These are phyloP conservation scores for Biscutella laevigata DNA, from an alignment of 441 rosid genomes.

Conservation along the genomic window DNA sequence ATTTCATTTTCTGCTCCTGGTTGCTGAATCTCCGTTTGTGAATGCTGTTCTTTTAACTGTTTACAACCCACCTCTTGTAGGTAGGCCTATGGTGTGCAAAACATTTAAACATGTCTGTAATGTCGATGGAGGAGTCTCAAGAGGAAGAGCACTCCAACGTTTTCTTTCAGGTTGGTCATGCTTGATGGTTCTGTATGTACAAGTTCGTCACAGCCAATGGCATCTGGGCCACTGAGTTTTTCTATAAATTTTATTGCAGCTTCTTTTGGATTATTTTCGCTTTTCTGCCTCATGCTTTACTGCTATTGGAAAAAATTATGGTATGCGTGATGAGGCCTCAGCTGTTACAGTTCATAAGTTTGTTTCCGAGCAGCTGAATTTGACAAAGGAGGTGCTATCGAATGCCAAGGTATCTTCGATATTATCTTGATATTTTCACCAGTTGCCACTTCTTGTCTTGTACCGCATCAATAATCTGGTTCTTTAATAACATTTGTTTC, in stretches of 20 bases:
- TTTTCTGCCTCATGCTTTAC: constrained; percentile 43
- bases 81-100: constrained; percentile 79
- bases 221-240: constrained; percentile 4
- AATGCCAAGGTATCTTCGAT: constrained; percentile 47
- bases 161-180: constrained; percentile 54
- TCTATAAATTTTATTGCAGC: constrained; percentile 38
- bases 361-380: constrained; percentile 48
- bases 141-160: constrained; percentile 67
- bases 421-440: neutral
- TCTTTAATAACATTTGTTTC: neutral
- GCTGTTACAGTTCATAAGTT: constrained; percentile 40
- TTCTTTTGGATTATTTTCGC: constrained; percentile 49
- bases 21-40: neutral
- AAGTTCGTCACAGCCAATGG: neutral
- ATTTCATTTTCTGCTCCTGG: neutral
- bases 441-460: neutral
- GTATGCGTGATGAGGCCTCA: constrained; percentile 28
- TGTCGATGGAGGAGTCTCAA: constrained; percentile 76
- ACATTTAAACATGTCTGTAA: constrained; percentile 73
- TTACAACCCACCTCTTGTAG: constrained; percentile 29
- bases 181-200: neutral
- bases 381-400: constrained; percentile 40
- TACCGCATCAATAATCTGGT: neutral
- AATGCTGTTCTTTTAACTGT: neutral
- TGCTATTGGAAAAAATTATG: constrained; percentile 40